Base-by-base conservation (phyloP, 768 basidiomycete genomes). In the Boletus fagicola region DNA sequence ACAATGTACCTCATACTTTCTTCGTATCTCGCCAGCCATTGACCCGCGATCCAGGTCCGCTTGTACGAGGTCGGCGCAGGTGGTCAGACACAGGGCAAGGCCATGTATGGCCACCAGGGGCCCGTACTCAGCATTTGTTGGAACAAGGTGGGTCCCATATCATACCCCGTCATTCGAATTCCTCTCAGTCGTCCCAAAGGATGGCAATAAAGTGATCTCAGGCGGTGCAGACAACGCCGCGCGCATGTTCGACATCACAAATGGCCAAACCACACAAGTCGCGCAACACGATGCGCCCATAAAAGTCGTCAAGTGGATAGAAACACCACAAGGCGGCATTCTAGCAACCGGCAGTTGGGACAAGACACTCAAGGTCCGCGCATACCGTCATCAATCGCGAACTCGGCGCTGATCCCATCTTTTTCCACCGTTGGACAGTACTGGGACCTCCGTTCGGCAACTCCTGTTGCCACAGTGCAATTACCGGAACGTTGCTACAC, bases 301-400 rank as follows among this genome's bases (percentile, higher is more conserved):
- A 65, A 91, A 87, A 71, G 85, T 83, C 56, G 86, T 93, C 39
- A 81, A 84, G 53, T 94, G 88, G 85, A 78, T 93, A 51, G 89
- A 94, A 59, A 82, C 87, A 6, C 85, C 84, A 22, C 83, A 82
- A 59, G 82, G 82, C 36, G 84, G 90, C 15, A 85, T 95, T 60
- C 77, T 95, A 20, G 92, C 87, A 13, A 98, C 96, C 1, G 97
- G 94, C 11, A 94, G 93, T 52, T 99, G 97, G 97, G 96, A 99
- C 73, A 96, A 96, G 75, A 96, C 92, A 2, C 74, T 98, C 69
- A 96, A 94, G 80, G 95, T 94, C 62, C 3, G 58, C 61, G 1
- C 47, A 44, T 49, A 57, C 33, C 50, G n/a, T 26, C 35, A 9
- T 40, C 47, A 28, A 31, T 42, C 46, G 45, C 38, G 30, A 54